Evolutionary conservation across 164 flowering plant genomes (phyloP), one percentile per base, ranked within the genome.

Genomic region (Stephania cephalantha): DNA sequence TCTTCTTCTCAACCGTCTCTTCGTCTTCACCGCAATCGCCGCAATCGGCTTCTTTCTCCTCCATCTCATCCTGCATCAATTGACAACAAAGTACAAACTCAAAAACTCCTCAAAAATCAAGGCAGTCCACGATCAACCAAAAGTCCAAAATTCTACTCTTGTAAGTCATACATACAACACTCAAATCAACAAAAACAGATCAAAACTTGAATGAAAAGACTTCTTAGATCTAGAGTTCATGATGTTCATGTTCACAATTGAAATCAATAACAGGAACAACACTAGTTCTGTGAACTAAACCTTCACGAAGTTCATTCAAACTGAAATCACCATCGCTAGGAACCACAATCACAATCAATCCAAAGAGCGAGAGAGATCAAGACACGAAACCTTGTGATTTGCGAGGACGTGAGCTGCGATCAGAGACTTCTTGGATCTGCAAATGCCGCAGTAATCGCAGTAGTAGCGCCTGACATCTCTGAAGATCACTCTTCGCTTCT

Each of bases 51-150:
- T 29, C 71, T 31, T 77, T 35, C 75, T 76, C 72, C 9, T 79
- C 76, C 46, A 82, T 80, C 78, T 85, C 83, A 9, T 84, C 87
- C 90, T 88, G 71, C 1, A 61, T 63, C 46, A 25, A 8, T n/a
- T n/a, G 45, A 71, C 17, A 67, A 65, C n/a, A 61, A 22, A 12
- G n/a, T 0, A 63, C 35, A 64, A 48, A 13, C 7, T 69, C 6
- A 75, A 72, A 67, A 17, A 12, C 3, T n/a, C 46, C 42, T 31
- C 9, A 35, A 35, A 35, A 35, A 68, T 9, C 71, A 68, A 11
- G 15, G 18, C 18, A n/a, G 20, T 7, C 1, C 61, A 12, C 17
- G 17, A 55, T 55, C 61, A 5, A 68, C 31, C 70, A 31, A 18
- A 30, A 31, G 35, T 30, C n/a, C 2, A 68, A 35, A 68, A 17